These are phyloP conservation scores for Iris pallida DNA, from an alignment of 116 monocot genomes.

Conservation along the genomic window DNA sequence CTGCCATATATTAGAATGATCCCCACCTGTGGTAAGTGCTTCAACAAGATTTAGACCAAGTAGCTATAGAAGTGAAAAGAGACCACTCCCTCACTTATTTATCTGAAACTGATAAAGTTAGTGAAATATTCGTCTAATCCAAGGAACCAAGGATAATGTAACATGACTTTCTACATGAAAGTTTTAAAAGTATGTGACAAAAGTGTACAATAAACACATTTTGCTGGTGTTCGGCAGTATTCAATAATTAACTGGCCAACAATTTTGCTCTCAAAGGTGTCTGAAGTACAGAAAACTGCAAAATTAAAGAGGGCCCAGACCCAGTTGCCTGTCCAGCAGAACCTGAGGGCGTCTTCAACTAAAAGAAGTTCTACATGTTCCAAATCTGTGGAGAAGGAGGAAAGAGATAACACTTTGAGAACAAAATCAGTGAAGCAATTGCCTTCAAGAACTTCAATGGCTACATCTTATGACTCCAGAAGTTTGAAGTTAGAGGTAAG, in stretches of 20 bases:
- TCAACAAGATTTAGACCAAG: neutral
- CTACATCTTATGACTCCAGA: slow-evolving; percentile 1
- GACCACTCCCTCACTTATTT: neutral
- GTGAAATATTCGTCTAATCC: no score
- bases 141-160: no score
- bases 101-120: neutral
- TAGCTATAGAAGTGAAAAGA: neutral
- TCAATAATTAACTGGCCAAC: no score
- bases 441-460: slow-evolving; percentile 9
- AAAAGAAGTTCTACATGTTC: slow-evolving; percentile 19
- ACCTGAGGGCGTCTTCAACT: slow-evolving; percentile 15
- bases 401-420: slow-evolving; percentile 15
- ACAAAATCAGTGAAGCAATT: slow-evolving; percentile 24
- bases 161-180: no score
- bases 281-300: slow-evolving; percentile 24
- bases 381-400: slow-evolving; percentile 19
- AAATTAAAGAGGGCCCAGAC: slow-evolving; percentile 12
- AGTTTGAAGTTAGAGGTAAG: slow-evolving; percentile 5
- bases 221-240: no score
- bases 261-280: neutral
- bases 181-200: no score
- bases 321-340: slow-evolving; percentile 9
- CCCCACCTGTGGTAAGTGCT: neutral
- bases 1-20: no score
- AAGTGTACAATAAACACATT: no score